phyloP scores from a whole-genome alignment of 1,139 yeast species.

The Magnusiomyces suaveolens region DNA sequence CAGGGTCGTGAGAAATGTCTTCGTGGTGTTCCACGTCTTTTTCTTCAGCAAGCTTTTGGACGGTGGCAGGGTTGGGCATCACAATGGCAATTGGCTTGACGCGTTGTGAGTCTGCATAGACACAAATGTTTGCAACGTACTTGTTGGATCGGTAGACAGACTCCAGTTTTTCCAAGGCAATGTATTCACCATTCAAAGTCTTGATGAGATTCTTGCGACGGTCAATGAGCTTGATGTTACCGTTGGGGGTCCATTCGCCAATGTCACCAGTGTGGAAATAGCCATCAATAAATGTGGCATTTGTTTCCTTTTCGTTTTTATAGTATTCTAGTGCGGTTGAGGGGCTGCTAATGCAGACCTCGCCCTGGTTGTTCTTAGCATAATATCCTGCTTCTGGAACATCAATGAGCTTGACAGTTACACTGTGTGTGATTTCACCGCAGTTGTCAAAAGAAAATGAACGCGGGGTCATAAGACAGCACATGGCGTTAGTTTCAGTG shows the following conservation, averaged over 20 bases:
- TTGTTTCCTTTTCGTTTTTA: slow-evolving; percentile 75
- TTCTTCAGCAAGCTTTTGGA: slow-evolving; percentile 52
- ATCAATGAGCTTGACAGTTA: slow-evolving; percentile 83
- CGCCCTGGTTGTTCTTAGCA: slow-evolving; percentile 92
- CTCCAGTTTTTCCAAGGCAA: slow-evolving; percentile 91
- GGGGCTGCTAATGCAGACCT: slow-evolving; percentile 68
- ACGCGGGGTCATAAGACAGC: slow-evolving; percentile 57
- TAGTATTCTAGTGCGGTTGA: slow-evolving; percentile 69
- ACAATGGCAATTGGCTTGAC: slow-evolving; percentile 91
- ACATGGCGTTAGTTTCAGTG: slow-evolving; percentile 92
- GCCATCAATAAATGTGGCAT: slow-evolving; percentile 64
- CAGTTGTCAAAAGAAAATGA: slow-evolving; percentile 63
- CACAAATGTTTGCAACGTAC: slow-evolving; percentile 72
- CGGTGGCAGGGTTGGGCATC: slow-evolving; percentile 63
- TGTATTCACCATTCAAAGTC: slow-evolving; percentile 94
- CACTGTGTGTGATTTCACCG: slow-evolving; percentile 74
- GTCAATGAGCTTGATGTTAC: slow-evolving; percentile 77
- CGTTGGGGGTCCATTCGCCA: slow-evolving; percentile 81
- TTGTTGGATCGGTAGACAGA: slow-evolving; percentile 70
- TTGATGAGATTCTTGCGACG: slow-evolving; percentile 94
- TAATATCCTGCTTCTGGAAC: slow-evolving; percentile 87
- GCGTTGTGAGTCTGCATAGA: slow-evolving; percentile 77
- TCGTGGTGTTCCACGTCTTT: slow-evolving; percentile 44
- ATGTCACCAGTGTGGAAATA: slow-evolving; percentile 98
- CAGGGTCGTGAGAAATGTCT: slow-evolving; percentile 47